A percentile compares a stretch with the other conserved stretches of the same genome.
phyloP scores from a whole-genome alignment of 257 asterid genomes.

The Penstemon davidsonii region DNA sequence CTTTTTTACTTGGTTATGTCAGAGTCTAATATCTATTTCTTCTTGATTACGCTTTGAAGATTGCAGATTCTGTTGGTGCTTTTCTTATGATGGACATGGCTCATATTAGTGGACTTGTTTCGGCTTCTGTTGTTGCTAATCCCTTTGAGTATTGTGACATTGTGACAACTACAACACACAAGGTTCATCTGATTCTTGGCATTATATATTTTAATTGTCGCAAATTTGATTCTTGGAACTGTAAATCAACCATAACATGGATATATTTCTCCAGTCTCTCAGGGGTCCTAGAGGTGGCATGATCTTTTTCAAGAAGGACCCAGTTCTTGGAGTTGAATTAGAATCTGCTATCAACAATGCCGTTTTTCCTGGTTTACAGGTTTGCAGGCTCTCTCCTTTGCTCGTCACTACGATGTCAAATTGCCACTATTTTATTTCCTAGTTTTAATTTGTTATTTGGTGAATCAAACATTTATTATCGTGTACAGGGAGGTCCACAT shows the following conservation, averaged over 20 bases:
- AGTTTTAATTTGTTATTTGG: neutral
- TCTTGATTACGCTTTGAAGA: conserved; percentile 38
- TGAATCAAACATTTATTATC: conserved; percentile 16
- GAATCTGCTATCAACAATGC: conserved; percentile 90
- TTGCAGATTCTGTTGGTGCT: conserved; percentile 92
- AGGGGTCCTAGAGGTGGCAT: conserved; percentile 99
- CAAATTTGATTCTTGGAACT: neutral
- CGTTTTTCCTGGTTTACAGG: conserved; percentile 95
- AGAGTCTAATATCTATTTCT: conserved; percentile 20
- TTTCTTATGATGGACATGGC: conserved; percentile 99
- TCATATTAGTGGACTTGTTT: conserved; percentile 94
- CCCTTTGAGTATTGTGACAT: conserved; percentile 95
- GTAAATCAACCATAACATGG: conserved; percentile 20
- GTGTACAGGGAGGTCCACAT: conserved; percentile 88
- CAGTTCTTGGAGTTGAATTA: conserved; percentile 75
- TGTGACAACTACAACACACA: conserved; percentile 94
- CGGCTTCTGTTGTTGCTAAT: conserved; percentile 89
- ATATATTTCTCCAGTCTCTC: conserved; percentile 61
- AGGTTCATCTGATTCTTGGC: conserved; percentile 45
- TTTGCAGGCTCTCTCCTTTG: conserved; percentile 26
- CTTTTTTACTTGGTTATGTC: neutral
- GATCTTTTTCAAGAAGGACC: conserved; percentile 94
- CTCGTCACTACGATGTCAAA: neutral
- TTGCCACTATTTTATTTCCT: neutral
- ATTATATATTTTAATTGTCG: neutral